Conservation (phyloP, 176 grass and related monocot genomes). For the Zoysia japonica region DNA sequence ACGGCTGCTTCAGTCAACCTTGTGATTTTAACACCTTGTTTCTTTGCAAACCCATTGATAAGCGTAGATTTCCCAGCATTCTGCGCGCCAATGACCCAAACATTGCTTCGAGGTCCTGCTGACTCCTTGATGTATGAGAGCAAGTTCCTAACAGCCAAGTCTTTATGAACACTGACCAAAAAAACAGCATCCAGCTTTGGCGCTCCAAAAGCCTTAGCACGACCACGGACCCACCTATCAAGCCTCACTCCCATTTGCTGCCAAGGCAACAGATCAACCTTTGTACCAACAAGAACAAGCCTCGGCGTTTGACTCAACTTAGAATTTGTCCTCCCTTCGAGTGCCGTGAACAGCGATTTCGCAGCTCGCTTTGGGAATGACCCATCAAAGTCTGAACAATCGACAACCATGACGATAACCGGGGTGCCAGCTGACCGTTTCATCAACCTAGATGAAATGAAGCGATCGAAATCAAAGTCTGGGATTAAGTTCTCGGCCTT, state of each 20-base stretch:
- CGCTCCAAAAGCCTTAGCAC: slow-evolving; percentile 78
- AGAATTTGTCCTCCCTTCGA: slow-evolving; percentile 58
- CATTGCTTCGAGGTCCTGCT: slow-evolving; percentile 84
- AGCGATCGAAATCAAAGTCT: slow-evolving; percentile 86
- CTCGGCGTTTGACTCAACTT: slow-evolving; percentile 69
- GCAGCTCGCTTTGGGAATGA: slow-evolving; percentile 81
- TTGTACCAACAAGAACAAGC: slow-evolving; percentile 79
- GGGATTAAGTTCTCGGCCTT: slow-evolving; percentile 87
- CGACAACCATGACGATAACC: slow-evolving; percentile 80
- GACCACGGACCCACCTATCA: slow-evolving; percentile 74
- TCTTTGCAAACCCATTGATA: slow-evolving; percentile 90
- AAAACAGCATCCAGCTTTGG: slow-evolving; percentile 79
- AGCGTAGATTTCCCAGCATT: slow-evolving; percentile 96
- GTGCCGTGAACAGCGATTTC: slow-evolving; percentile 75
- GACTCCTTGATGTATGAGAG: slow-evolving; percentile 72
- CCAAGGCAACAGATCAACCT: slow-evolving; percentile 80
- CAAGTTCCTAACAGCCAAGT: slow-evolving; percentile 86
- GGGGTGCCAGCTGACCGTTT: slow-evolving; percentile 58
- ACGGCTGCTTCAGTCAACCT: slow-evolving; percentile 84
- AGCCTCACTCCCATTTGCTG: slow-evolving; percentile 75
- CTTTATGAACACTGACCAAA: slow-evolving; percentile 76
- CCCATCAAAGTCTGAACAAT: slow-evolving; percentile 89
- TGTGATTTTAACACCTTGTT: slow-evolving; percentile 71
- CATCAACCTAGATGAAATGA: slow-evolving; percentile 81
- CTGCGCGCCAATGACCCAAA: slow-evolving; percentile 96